These are phyloP conservation scores for Drechslera avenae DNA, from an alignment of 2,329 filamentous ascomycete genomes.

Conservation along the genomic window DNA sequence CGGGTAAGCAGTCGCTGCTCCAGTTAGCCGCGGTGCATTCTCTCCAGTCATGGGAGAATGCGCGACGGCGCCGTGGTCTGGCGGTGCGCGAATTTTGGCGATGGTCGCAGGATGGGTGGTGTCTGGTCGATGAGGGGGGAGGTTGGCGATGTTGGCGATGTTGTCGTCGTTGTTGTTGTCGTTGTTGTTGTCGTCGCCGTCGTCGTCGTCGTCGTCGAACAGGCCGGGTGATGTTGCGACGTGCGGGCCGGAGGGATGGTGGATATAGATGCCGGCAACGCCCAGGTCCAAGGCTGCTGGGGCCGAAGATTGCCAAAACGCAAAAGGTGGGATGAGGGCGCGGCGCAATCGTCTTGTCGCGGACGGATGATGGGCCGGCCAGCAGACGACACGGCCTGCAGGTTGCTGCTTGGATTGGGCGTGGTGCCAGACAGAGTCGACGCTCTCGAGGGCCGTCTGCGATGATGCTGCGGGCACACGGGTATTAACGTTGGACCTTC, in stretches of 20 bases:
- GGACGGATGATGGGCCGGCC: background rate
- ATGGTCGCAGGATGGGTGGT: conserved; percentile 1
- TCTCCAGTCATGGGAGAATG: conserved; percentile 26
- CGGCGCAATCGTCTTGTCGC: conserved; percentile 4
- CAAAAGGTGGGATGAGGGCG: background rate
- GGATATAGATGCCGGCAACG: conserved; percentile 1
- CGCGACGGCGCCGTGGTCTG: conserved; percentile 32
- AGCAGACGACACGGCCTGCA: background rate
- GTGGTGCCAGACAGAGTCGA: conserved; percentile 12
- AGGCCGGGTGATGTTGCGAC: conserved; percentile 3
- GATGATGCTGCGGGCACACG: conserved; percentile 14
- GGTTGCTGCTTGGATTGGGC: conserved; percentile 12
- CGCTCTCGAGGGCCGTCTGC: background rate
- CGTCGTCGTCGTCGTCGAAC: background rate
- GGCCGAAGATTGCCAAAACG: conserved; percentile 7
- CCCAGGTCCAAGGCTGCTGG: conserved; percentile 7
- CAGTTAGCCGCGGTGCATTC: conserved; percentile 31
- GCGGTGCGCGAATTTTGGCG: conserved; percentile 40
- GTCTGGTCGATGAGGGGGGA: background rate
- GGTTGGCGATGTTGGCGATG: background rate
- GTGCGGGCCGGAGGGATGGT: conserved; percentile 11
- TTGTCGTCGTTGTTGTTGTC: background rate
- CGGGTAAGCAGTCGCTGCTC: conserved; percentile 19
- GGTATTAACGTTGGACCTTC: conserved; percentile 18
- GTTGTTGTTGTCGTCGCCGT: conserved; percentile 2